phyloP scores from a whole-genome alignment of 371 early-diverging fungal species.

The Chytridium lagenaria region DNA sequence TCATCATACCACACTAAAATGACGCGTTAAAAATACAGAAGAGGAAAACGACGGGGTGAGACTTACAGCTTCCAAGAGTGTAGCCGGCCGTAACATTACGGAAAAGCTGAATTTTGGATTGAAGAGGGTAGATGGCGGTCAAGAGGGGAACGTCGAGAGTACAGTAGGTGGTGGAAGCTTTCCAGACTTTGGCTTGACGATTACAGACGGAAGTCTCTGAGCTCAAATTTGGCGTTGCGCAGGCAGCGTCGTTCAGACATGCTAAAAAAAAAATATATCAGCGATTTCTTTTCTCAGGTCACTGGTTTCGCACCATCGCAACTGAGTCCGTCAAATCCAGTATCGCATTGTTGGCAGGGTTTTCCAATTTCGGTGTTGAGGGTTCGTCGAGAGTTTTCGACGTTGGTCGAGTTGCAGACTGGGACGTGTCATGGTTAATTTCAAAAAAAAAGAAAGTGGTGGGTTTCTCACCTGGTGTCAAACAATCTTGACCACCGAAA shows the following conservation, averaged over 20 bases:
- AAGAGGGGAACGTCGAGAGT: slow-evolving; percentile 40
- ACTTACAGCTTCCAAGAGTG: slow-evolving; percentile 34
- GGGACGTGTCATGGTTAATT: no score
- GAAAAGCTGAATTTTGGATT: slow-evolving; percentile 35
- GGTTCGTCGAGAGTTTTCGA: slow-evolving; percentile 40
- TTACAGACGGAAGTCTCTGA: slow-evolving; percentile 39
- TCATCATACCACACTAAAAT: slow-evolving; percentile 60
- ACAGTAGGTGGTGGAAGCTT: slow-evolving; percentile 26
- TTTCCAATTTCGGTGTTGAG: slow-evolving; percentile 57
- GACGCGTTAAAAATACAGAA: no score
- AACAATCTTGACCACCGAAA: slow-evolving; percentile 4
- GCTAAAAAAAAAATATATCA: slow-evolving; percentile 52
- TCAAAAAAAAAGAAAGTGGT: no score
- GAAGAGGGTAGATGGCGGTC: slow-evolving; percentile 33
- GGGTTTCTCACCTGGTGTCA: slow-evolving; percentile 11
- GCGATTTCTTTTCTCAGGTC: no score
- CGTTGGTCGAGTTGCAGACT: slow-evolving; percentile 41
- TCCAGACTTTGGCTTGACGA: slow-evolving; percentile 40
- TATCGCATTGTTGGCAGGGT: slow-evolving; percentile 74
- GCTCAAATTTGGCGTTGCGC: slow-evolving; percentile 44
- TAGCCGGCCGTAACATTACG: slow-evolving; percentile 24
- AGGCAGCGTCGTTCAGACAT: slow-evolving; percentile 76
- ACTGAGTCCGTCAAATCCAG: slow-evolving; percentile 91
- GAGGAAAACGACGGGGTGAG: no score
- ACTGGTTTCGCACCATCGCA: slow-evolving; percentile 80